Conservation (phyloP, 2,329 filamentous ascomycete genomes). For the Aspergillus fijiensis region DNA sequence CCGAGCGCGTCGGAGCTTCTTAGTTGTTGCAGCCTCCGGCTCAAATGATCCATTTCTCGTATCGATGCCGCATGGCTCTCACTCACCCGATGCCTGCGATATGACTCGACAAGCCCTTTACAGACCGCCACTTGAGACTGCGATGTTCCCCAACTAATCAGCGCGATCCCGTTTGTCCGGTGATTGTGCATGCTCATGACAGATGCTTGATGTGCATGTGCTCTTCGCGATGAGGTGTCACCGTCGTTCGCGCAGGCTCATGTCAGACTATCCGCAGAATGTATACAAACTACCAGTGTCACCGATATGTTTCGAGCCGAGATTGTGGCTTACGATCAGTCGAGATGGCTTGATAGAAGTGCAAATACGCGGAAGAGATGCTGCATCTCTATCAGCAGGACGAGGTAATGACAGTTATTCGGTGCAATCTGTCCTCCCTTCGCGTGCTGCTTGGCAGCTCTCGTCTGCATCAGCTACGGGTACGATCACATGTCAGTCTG, state of each 20-base stretch:
- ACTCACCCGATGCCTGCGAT: not conserved
- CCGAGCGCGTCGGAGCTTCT: not conserved
- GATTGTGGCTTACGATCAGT: not conserved
- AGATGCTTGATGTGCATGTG: not conserved
- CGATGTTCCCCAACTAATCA: not conserved
- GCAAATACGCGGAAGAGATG: not conserved
- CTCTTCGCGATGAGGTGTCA: not conserved
- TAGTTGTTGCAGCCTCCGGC: not conserved
- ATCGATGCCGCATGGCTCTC: not conserved
- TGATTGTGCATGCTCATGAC: not conserved
- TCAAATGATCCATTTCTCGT: not conserved
- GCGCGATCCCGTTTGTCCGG: not conserved
- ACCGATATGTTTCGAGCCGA: not conserved
- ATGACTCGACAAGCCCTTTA: not conserved
- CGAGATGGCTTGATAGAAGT: not conserved
- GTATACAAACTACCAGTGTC: not conserved
- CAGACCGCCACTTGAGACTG: not conserved
- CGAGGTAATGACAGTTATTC: no score
- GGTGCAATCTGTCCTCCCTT: not conserved
- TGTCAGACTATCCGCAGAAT: not conserved
- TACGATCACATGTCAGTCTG: not conserved
- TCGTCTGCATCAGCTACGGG: not conserved
- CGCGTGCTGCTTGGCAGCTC: not conserved
- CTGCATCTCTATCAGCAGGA: not conserved
- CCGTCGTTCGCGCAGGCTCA: not conserved